A percentile compares a stretch with the other conserved stretches of the same genome.
These are phyloP conservation scores for Marasmius tenuissimus DNA, from an alignment of 1,284 basidiomycete species.

Conservation along the genomic window DNA sequence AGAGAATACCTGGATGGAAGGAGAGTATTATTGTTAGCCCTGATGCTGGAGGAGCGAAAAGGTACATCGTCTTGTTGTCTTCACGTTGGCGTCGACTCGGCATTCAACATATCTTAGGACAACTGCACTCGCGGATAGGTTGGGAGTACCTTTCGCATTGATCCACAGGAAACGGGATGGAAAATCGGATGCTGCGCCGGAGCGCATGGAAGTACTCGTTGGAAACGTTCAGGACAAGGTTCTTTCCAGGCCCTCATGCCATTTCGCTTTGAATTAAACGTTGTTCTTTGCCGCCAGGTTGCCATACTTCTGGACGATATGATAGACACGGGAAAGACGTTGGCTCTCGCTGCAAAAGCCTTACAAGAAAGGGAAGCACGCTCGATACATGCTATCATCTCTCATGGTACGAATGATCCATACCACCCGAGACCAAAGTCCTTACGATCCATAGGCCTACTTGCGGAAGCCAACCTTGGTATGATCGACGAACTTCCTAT, in stretches of 20 bases:
- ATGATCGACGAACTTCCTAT: conserved; percentile 80
- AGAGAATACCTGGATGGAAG: conserved; percentile 83
- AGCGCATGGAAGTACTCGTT: conserved; percentile 92
- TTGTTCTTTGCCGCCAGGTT: conserved; percentile 44
- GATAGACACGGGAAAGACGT: conserved; percentile 93
- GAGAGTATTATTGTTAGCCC: conserved; percentile 94
- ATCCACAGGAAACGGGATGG: conserved; percentile 90
- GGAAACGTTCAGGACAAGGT: conserved; percentile 94
- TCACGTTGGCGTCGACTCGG: conserved; percentile 9
- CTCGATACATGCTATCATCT: conserved; percentile 87
- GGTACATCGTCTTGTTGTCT: conserved; percentile 51
- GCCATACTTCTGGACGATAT: conserved; percentile 98
- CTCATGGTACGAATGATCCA: conserved; percentile 69
- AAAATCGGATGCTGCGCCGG: conserved; percentile 56
- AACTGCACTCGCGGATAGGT: conserved; percentile 94
- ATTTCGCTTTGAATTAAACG: conserved; percentile 1
- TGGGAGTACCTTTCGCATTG: conserved; percentile 94
- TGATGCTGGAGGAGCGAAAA: conserved; percentile 97
- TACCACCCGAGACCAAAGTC: conserved; percentile 2
- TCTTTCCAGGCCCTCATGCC: not conserved
- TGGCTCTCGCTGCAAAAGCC: conserved; percentile 85
- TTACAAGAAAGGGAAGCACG: conserved; percentile 88
- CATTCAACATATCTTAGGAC: conserved; percentile 52
- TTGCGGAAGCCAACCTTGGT: conserved; percentile 84
- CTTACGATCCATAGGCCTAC: conserved; percentile 55